A percentile compares a stretch with the other conserved stretches of the same genome.
phyloP scores from a whole-genome alignment of 352 stramenopile species.

The Phytophthora meadii region DNA sequence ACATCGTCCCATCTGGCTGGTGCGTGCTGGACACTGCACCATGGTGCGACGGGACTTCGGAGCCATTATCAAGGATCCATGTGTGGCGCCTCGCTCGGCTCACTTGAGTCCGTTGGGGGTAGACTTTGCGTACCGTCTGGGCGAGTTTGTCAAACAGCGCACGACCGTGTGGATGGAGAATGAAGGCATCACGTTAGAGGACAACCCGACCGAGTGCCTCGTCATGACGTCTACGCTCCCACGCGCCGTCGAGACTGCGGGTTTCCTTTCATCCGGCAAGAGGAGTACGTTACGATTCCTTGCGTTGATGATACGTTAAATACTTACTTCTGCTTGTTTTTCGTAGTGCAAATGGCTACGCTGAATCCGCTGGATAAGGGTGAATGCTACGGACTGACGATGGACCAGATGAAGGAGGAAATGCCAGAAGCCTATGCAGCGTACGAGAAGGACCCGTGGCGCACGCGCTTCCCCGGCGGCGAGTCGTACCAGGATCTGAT shows the following conservation, averaged over 20 bases:
- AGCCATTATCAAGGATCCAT: constrained; percentile 76
- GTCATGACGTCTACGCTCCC: constrained; percentile 84
- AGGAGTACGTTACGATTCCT: constrained; percentile 43
- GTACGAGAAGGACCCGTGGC: constrained; percentile 77
- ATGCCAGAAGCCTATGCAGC: constrained; percentile 70
- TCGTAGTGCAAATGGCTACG: constrained; percentile 78
- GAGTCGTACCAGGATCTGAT: constrained; percentile 96
- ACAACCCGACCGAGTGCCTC: constrained; percentile 60
- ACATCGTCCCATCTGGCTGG: constrained; percentile 93
- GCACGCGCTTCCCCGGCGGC: constrained; percentile 87
- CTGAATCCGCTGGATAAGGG: constrained; percentile 87
- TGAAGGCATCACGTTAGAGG: constrained; percentile 45
- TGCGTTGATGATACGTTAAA: constrained; percentile 1
- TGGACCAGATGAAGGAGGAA: constrained; percentile 83
- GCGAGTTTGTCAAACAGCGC: constrained; percentile 91
- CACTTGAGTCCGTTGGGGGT: constrained; percentile 91
- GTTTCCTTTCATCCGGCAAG: constrained; percentile 55
- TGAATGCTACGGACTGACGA: constrained; percentile 87
- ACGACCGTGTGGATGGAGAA: constrained; percentile 59
- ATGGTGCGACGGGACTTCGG: constrained; percentile 73
- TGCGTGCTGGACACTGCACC: constrained; percentile 89
- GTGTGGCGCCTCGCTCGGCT: constrained; percentile 71
- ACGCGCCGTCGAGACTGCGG: constrained; percentile 78
- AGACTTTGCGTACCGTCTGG: constrained; percentile 93
- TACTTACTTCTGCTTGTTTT: constrained; percentile 15